Evolutionary conservation across 208 protist species (phyloP), one percentile per base, ranked within the genome.

Genomic region (Balamuthia mandrillaris): DNA sequence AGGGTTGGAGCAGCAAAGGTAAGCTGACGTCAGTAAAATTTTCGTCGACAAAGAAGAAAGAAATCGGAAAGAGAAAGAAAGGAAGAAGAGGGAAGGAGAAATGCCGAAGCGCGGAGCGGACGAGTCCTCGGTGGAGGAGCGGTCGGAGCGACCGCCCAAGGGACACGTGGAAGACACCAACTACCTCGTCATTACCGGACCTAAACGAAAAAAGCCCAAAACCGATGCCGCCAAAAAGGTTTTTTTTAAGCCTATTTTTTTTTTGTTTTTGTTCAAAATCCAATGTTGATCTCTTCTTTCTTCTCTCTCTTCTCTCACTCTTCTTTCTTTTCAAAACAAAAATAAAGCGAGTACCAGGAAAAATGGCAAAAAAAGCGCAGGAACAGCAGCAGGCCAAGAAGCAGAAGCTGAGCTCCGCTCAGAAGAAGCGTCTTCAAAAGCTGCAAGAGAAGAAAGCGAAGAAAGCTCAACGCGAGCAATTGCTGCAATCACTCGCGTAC

Each of bases 401-500:
- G 47, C 70, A 42, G 27, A 79, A 79, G 47, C 47, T 79, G 12
- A 79, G 47, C 31, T 31, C 70, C 42, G 60, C 52, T 42, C 70
- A 79, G 33, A 79, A 79, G 45, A 42, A 49, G 12, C 41, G 70
- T 0, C 45, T 79, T 2, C 47, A 12, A 14, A 79, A 79, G 70
- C 70, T 79, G 7, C 21, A 79, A 24, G 70, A 79, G 31, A 79
- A 79, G 45, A 49, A 54, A 14, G 39, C 52, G 44, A 79, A 79
- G 47, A 79, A 79, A 35, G 60, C 37, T 6, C 41, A 79, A 49
- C 41, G 70, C 5, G 12, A 45, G 7, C 29, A 79, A 4, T 49
- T 79, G 45, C 60, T 79, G 47, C 45, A 79, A 31, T 54, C 70
- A 2, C 70, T 79, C 47, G 52, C 70, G 70, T 79, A 60, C 70